These are phyloP conservation scores for Podospora fimiseda DNA, from an alignment of 495 filamentous ascomycete genomes.

Conservation along the genomic window DNA sequence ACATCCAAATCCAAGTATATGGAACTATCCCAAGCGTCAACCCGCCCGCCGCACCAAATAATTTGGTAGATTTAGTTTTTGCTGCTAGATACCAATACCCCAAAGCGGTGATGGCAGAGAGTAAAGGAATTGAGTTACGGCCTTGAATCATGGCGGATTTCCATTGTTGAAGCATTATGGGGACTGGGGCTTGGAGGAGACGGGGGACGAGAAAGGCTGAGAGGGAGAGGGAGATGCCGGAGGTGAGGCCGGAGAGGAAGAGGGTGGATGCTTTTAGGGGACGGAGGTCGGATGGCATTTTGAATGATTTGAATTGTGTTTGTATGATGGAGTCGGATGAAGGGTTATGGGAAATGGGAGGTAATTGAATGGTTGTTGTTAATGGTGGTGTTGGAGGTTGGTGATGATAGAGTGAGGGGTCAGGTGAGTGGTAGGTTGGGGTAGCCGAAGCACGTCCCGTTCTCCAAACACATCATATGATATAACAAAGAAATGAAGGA, in stretches of 20 bases:
- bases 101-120: slow-evolving; percentile 26
- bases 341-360: too few relatives aligned
- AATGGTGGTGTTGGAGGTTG: too few relatives aligned
- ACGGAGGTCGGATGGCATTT: slow-evolving; percentile 31
- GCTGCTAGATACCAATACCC: slow-evolving; percentile 41
- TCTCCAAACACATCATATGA: too few relatives aligned
- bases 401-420: too few relatives aligned
- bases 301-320: too few relatives aligned
- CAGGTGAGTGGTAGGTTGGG: too few relatives aligned
- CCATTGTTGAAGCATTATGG: slow-evolving; percentile 50
- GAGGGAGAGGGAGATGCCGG: slow-evolving; percentile 37
- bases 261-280: slow-evolving; percentile 42
- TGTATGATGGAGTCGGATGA: too few relatives aligned
- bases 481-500: too few relatives aligned
- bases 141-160: slow-evolving; percentile 28
- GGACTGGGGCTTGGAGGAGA: slow-evolving; percentile 46
- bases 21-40: slow-evolving; percentile 41
- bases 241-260: slow-evolving; percentile 36
- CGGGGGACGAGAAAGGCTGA: slow-evolving; percentile 43
- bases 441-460: too few relatives aligned
- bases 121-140: slow-evolving; percentile 24
- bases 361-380: too few relatives aligned
- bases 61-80: background rate
- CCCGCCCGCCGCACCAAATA: slow-evolving; percentile 27
- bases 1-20: slow-evolving; percentile 43